These are phyloP conservation scores for Alternaria arborescens DNA, from an alignment of 2,329 filamentous ascomycete species.

Conservation along the genomic window DNA sequence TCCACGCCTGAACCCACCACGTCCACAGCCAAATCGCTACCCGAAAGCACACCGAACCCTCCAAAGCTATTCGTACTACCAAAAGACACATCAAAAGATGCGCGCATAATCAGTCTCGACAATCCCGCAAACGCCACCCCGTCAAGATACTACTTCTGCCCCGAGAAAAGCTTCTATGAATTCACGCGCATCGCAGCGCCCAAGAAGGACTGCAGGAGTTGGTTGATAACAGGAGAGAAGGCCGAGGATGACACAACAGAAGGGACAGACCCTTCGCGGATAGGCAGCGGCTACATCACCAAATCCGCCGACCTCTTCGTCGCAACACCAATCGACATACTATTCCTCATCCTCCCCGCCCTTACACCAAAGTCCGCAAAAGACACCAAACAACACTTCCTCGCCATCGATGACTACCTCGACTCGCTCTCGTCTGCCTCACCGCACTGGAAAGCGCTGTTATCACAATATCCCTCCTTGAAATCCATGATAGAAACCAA, in stretches of 20 bases:
- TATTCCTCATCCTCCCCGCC: constrained; percentile 83
- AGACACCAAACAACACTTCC: constrained; percentile 69
- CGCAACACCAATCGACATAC: constrained; percentile 81
- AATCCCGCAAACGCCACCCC: constrained; percentile 61
- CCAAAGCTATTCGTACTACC: constrained; percentile 68
- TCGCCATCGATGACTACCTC: constrained; percentile 75
- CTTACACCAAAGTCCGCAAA: constrained; percentile 62
- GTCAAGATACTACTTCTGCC: constrained; percentile 67
- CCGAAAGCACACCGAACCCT: constrained; percentile 51
- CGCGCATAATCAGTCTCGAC: constrained; percentile 64
- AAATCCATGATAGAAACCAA: constrained; percentile 66
- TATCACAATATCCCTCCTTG: constrained; percentile 55
- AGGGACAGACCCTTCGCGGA: constrained; percentile 10
- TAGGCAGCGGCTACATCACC: constrained; percentile 63
- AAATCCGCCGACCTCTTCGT: constrained; percentile 79
- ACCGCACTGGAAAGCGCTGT: constrained; percentile 66
- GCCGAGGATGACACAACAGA: constrained; percentile 1
- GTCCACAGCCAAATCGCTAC: constrained; percentile 41
- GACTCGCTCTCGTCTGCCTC: constrained; percentile 66
- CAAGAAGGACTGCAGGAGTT: constrained; percentile 61
- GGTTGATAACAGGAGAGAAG: constrained; percentile 56
- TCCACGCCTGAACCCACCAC: constrained; percentile 34
- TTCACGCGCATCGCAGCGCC: constrained; percentile 66
- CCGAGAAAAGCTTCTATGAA: constrained; percentile 66
- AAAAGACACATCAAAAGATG: constrained; percentile 58